Conservation (phyloP, 371 early-diverging fungal species). For the Mucor ambiguus region DNA sequence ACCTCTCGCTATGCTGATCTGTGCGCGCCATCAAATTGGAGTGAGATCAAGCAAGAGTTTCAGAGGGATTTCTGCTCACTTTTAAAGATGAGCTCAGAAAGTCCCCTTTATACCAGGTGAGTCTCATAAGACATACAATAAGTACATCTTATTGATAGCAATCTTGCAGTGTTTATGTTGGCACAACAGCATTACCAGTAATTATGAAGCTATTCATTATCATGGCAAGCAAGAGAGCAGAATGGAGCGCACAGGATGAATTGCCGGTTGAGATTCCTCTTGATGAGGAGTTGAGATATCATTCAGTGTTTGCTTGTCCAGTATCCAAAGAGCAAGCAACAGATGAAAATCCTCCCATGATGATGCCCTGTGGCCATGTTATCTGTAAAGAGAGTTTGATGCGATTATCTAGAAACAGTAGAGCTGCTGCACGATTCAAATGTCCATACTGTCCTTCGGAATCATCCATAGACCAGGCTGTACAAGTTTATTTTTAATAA, state of each 20-base stretch:
- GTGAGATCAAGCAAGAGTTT: slow-evolving; percentile 73
- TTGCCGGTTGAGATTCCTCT: slow-evolving; percentile 91
- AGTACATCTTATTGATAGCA: not conserved
- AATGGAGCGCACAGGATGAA: slow-evolving; percentile 92
- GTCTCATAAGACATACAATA: not conserved
- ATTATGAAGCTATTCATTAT: slow-evolving; percentile 88
- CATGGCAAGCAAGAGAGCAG: slow-evolving; percentile 81
- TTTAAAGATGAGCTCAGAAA: slow-evolving; percentile 75
- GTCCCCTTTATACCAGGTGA: slow-evolving; percentile 80
- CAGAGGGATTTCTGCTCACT: slow-evolving; percentile 87
- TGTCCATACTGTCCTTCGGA: slow-evolving; percentile 97
- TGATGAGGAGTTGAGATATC: slow-evolving; percentile 80
- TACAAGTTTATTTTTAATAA: slow-evolving; percentile 77
- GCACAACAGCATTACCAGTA: slow-evolving; percentile 87
- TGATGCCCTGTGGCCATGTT: slow-evolving; percentile 98
- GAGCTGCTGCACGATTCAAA: slow-evolving; percentile 73
- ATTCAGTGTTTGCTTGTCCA: slow-evolving; percentile 98
- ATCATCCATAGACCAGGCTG: slow-evolving; percentile 76
- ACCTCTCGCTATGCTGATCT: slow-evolving; percentile 69
- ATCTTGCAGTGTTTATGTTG: slow-evolving; percentile 69
- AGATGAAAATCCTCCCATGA: slow-evolving; percentile 96
- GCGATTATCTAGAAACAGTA: slow-evolving; percentile 73
- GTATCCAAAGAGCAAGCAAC: slow-evolving; percentile 95
- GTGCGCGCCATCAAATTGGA: slow-evolving; percentile 54
- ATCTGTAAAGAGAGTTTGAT: slow-evolving; percentile 89